Conservation (phyloP, 768 basidiomycete species). For the Tulasnella sp. region DNA sequence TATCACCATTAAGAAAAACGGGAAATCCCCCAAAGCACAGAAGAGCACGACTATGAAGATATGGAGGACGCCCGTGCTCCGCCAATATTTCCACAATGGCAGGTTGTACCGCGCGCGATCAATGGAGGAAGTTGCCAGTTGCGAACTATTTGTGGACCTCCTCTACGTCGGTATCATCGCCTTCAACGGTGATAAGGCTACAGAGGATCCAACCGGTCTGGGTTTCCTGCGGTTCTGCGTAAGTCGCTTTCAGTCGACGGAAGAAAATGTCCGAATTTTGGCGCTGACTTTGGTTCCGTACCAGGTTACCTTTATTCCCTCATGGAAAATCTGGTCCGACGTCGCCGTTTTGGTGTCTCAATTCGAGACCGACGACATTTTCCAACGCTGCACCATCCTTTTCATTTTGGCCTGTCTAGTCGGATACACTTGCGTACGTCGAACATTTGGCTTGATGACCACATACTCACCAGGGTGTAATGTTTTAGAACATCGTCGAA, state of each 20-base stretch:
- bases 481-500: constrained; percentile 1
- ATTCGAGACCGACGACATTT: constrained; percentile 9
- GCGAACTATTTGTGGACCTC: constrained; percentile 11
- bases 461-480: neutral
- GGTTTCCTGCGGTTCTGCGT: constrained; percentile 11
- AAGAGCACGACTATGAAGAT: constrained; percentile 4
- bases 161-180: constrained; percentile 15
- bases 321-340: constrained; percentile 17
- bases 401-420: constrained; percentile 10
- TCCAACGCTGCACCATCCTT: neutral
- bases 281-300: neutral
- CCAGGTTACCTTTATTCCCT: constrained; percentile 10
- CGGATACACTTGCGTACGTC: constrained; percentile 9
- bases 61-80: neutral
- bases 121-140: constrained; percentile 5
- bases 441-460: neutral
- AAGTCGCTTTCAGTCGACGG: neutral
- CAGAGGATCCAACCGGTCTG: constrained; percentile 8
- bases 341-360: neutral
- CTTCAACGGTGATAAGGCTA: constrained; percentile 13
- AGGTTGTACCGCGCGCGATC: neutral
- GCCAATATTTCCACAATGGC: constrained; percentile 11
- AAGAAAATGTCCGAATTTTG: neutral
- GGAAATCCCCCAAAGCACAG: neutral
- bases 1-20: neutral